phyloP scores from a whole-genome alignment of 371 early-diverging fungal species.

The Mortierella sp. region DNA sequence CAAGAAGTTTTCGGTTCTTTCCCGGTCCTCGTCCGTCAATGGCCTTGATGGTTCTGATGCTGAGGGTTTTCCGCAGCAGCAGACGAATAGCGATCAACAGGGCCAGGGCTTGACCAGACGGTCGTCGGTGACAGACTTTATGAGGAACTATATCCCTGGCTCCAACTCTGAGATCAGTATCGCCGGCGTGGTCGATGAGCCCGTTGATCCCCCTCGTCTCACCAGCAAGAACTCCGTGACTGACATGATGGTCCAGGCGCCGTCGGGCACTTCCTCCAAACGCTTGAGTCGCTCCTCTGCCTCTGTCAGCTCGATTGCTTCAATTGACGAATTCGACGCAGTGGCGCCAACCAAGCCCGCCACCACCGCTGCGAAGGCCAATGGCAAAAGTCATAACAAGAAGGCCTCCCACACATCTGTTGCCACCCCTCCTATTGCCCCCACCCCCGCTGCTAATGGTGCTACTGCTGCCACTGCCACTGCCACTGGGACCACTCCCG shows the following conservation, averaged over 20 bases:
- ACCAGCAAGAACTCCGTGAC: conserved; percentile 45
- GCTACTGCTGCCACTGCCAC: background rate
- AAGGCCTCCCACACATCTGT: background rate
- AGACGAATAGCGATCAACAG: background rate
- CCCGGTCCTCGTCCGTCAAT: conserved; percentile 27
- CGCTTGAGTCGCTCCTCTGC: conserved; percentile 16
- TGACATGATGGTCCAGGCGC: conserved; percentile 43
- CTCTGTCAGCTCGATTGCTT: conserved; percentile 21
- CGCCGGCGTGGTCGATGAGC: conserved; percentile 35
- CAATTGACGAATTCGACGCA: conserved; percentile 23
- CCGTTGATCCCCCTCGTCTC: conserved; percentile 36
- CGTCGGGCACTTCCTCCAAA: conserved; percentile 1
- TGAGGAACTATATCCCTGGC: conserved; percentile 26
- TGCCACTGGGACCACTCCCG: background rate
- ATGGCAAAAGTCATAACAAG: background rate
- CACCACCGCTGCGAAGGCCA: background rate
- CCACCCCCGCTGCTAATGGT: background rate
- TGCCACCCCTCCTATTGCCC: background rate
- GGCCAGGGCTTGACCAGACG: conserved; percentile 14
- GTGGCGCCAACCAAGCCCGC: background rate
- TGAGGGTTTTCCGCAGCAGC: background rate
- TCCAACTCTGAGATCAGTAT: conserved; percentile 10
- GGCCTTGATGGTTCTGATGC: background rate
- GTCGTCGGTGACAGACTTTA: conserved; percentile 42
- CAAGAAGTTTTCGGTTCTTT: conserved; percentile 23